phyloP scores from a whole-genome alignment of 2,329 filamentous ascomycete species.

The Botrytis pseudocinerea region DNA sequence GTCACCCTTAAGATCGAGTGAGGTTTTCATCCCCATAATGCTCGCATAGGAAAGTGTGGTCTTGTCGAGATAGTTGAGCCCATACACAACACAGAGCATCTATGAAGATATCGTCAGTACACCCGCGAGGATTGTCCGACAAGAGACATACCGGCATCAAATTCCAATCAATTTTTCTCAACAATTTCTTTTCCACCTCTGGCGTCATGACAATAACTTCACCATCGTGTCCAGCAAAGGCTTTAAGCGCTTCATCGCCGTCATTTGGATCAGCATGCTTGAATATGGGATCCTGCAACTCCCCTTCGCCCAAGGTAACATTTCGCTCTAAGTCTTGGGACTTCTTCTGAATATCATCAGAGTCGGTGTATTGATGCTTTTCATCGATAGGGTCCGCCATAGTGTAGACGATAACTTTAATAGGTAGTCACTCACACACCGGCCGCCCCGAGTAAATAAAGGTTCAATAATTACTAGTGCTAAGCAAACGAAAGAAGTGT shows the following conservation, averaged over 20 bases:
- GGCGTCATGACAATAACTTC: slow-evolving; percentile 44
- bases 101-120: slow-evolving; percentile 25
- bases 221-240: slow-evolving; percentile 44
- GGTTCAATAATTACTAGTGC: neutral
- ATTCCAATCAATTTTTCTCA: slow-evolving; percentile 50
- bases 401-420: neutral
- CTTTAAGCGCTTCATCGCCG: slow-evolving; percentile 48
- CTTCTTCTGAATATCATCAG: slow-evolving; percentile 24
- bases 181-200: slow-evolving; percentile 45
- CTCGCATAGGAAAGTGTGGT: slow-evolving; percentile 52
- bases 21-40: slow-evolving; percentile 50
- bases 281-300: slow-evolving; percentile 29
- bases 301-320: slow-evolving; percentile 30
- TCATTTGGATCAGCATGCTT: slow-evolving; percentile 45
- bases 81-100: slow-evolving; percentile 59
- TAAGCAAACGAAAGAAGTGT: neutral
- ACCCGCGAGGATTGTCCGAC: neutral
- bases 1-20: slow-evolving; percentile 43
- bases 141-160: slow-evolving; percentile 46
- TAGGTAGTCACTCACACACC: neutral
- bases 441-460: no score
- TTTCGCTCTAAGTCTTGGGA: slow-evolving; percentile 29
- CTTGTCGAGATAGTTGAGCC: slow-evolving; percentile 55
- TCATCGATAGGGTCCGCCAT: slow-evolving; percentile 10
- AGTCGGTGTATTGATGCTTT: neutral